A percentile compares a stretch with the other conserved stretches of the same genome.
phyloP scores from a whole-genome alignment of 2,329 filamentous ascomycete species.

The Colletotrichum orbiculare region DNA sequence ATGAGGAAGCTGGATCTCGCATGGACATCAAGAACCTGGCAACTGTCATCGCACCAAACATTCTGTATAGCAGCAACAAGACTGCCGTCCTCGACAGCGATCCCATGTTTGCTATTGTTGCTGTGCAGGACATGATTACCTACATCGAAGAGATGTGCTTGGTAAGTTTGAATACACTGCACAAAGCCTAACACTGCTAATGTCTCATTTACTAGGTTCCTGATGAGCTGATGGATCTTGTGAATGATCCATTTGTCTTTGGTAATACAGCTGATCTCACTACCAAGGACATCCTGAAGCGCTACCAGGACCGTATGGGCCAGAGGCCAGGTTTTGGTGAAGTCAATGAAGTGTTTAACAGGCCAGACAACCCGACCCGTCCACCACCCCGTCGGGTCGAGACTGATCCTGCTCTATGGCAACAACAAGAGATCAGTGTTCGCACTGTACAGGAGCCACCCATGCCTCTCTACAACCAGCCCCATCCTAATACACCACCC shows the following conservation, averaged over 20 bases:
- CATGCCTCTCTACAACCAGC: conserved; percentile 43
- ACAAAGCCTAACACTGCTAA: neutral
- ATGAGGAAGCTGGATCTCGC: conserved; percentile 96
- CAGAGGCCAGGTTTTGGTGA: conserved; percentile 69
- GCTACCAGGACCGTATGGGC: conserved; percentile 82
- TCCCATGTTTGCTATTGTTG: conserved; percentile 92
- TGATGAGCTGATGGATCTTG: conserved; percentile 86
- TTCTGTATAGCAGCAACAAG: conserved; percentile 79
- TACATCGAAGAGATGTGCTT: conserved; percentile 97
- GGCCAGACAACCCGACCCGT: conserved; percentile 67
- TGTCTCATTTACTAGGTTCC: conserved; percentile 74
- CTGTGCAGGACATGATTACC: conserved; percentile 89
- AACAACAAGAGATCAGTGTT: conserved; percentile 85
- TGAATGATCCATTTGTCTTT: conserved; percentile 86
- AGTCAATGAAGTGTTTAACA: conserved; percentile 66
- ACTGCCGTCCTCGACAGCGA: conserved; percentile 80
- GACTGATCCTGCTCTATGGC: conserved; percentile 86
- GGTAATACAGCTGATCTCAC: conserved; percentile 87
- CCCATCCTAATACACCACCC: conserved; percentile 61
- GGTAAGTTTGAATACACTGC: conserved; percentile 67
- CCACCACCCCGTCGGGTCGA: conserved; percentile 76
- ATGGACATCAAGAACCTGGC: conserved; percentile 99
- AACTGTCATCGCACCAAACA: conserved; percentile 96
- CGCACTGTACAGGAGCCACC: conserved; percentile 77
- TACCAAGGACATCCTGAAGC: conserved; percentile 95